Evolutionary conservation across 2,329 filamentous ascomycete species (phyloP).

Genomic region (Aureobasidium musti): DNA sequence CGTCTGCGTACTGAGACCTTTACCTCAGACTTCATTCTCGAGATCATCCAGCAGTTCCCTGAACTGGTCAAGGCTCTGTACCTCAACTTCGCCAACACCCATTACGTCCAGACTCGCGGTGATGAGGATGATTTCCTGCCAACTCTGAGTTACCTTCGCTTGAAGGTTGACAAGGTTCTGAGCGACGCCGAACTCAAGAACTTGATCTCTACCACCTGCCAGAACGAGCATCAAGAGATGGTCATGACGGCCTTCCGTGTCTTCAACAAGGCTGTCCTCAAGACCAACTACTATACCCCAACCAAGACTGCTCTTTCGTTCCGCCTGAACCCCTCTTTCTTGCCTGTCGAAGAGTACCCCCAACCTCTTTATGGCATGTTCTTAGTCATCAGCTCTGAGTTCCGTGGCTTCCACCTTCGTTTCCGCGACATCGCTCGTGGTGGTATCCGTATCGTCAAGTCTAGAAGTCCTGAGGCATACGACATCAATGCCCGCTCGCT

Average conservation of each 20-base stretch:
- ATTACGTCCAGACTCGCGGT: conserved; percentile 69
- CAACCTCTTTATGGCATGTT: conserved; percentile 98
- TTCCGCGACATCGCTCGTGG: conserved; percentile 97
- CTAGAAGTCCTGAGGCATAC: conserved; percentile 92
- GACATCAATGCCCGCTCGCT: conserved; percentile 93
- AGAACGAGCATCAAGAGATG: conserved; percentile 95
- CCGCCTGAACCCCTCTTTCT: conserved; percentile 83
- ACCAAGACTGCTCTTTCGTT: conserved; percentile 98
- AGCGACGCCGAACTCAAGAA: conserved; percentile 73
- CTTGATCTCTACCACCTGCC: conserved; percentile 74
- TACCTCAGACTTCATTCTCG: conserved; percentile 94
- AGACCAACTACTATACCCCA: conserved; percentile 97
- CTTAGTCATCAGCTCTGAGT: conserved; percentile 94
- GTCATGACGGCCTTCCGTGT: conserved; percentile 96
- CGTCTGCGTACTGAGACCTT: conserved; percentile 95
- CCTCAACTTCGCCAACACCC: conserved; percentile 84
- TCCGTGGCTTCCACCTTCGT: conserved; percentile 93
- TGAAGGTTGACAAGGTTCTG: conserved; percentile 71
- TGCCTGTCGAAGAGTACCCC: conserved; percentile 89
- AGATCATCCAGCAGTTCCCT: conserved; percentile 92
- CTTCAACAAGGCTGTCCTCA: conserved; percentile 90
- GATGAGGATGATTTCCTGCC: conserved; percentile 69
- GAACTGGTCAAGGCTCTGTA: conserved; percentile 85
- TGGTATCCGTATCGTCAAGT: conserved; percentile 98
- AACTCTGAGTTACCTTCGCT: conserved; percentile 66